Evolutionary conservation across 345 rosid genomes (phyloP).

Genomic region (Acer campestre): DNA sequence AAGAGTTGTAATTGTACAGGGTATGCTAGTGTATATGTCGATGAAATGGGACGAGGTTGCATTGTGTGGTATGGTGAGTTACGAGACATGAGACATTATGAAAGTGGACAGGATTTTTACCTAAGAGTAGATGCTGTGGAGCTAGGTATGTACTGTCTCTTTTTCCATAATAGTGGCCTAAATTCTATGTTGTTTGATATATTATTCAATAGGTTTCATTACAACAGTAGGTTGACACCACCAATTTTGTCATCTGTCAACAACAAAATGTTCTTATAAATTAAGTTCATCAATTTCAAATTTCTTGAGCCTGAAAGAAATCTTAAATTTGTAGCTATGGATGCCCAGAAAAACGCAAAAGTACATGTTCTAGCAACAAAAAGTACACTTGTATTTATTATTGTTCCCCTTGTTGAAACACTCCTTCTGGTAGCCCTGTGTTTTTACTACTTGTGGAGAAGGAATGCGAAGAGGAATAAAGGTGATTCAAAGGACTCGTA

Average conservation of each 20-base stretch:
- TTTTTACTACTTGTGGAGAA: neutral
- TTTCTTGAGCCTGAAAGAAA: too few species aligned
- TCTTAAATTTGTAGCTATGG: neutral
- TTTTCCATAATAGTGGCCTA: too few species aligned
- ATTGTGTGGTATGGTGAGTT: neutral
- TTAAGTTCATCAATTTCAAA: too few species aligned
- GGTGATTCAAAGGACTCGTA: neutral
- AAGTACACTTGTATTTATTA: neutral
- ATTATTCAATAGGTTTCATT: too few species aligned
- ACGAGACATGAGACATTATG: neutral
- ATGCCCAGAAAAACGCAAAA: neutral
- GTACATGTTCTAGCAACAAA: neutral
- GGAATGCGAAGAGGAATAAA: neutral
- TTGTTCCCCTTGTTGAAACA: neutral
- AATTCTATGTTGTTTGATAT: too few species aligned
- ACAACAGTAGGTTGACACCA: too few species aligned
- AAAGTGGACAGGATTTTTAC: constrained; percentile 5
- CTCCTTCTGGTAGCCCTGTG: neutral
- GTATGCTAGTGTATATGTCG: neutral
- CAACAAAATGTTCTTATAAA: too few species aligned
- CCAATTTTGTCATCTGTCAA: too few species aligned
- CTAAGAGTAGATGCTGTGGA: constrained; percentile 4
- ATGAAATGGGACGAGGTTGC: neutral
- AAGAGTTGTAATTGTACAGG: constrained; percentile 4
- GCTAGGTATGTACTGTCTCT: neutral